phyloP scores from a whole-genome alignment of 2,329 filamentous ascomycete genomes.

The Teratosphaeriaceae sp. region DNA sequence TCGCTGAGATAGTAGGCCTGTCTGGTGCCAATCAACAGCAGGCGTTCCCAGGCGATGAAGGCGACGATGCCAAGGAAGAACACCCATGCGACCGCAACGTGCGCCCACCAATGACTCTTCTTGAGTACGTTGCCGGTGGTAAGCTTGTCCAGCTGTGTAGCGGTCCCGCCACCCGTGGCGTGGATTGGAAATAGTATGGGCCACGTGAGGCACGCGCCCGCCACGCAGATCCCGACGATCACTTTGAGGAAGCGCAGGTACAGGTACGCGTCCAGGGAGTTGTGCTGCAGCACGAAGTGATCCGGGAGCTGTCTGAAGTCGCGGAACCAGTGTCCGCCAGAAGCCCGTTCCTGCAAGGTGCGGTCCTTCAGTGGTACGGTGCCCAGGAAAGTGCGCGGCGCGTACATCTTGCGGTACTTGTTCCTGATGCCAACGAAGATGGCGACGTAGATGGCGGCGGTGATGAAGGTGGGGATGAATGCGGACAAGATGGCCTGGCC shows the following conservation, averaged over 20 bases:
- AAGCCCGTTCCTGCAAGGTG: slow-evolving; percentile 20
- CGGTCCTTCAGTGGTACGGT: slow-evolving; percentile 27
- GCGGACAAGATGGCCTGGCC: slow-evolving; percentile 25
- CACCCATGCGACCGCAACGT: slow-evolving; percentile 37
- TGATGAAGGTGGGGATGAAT: slow-evolving; percentile 27
- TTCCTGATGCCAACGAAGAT: slow-evolving; percentile 25
- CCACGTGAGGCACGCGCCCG: slow-evolving; percentile 39
- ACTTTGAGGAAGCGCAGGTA: slow-evolving; percentile 43
- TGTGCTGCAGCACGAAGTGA: slow-evolving; percentile 41
- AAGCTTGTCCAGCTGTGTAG: slow-evolving; percentile 26
- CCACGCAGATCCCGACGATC: slow-evolving; percentile 35
- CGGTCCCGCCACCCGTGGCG: slow-evolving; percentile 31
- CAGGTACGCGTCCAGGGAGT: slow-evolving; percentile 44
- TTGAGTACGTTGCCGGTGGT: slow-evolving; percentile 36
- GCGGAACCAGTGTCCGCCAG: slow-evolving; percentile 40
- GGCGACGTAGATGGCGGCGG: slow-evolving; percentile 23
- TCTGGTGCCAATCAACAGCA: slow-evolving; percentile 42
- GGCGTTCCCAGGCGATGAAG: slow-evolving; percentile 39
- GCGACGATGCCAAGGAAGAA: slow-evolving; percentile 36
- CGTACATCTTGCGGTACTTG: slow-evolving; percentile 26
- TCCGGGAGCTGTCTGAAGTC: slow-evolving; percentile 39
- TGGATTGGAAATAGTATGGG: slow-evolving; percentile 44
- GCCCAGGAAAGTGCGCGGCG: slow-evolving; percentile 27
- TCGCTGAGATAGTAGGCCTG: slow-evolving; percentile 43
- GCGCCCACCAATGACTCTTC: slow-evolving; percentile 38